Conservation (phyloP, 1,284 basidiomycete genomes). For the Retiboletus flavoniger region DNA sequence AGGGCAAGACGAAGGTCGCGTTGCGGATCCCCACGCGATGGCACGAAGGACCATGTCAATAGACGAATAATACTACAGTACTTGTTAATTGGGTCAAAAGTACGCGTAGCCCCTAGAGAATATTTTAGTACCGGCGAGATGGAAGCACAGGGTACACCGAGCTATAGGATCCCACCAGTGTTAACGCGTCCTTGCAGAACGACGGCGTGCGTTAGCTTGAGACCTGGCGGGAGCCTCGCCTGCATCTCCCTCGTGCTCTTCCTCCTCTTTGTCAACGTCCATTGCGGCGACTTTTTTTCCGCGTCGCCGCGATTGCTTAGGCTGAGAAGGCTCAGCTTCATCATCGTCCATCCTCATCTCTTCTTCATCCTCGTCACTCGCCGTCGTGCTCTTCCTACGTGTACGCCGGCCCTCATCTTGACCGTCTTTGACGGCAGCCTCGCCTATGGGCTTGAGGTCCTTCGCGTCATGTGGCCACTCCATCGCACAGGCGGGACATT, state of each 20-base stretch:
- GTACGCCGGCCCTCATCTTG: slow-evolving; percentile 51
- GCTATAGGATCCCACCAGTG: too few relatives aligned
- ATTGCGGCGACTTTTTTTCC: slow-evolving; percentile 35
- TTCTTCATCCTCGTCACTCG: slow-evolving; percentile 44
- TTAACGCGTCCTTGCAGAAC: slow-evolving; percentile 28
- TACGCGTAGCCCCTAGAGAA: slow-evolving; percentile 10
- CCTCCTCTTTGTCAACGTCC: slow-evolving; percentile 39
- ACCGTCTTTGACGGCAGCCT: slow-evolving; percentile 60
- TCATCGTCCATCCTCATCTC: slow-evolving; percentile 38
- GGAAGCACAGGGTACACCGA: background rate
- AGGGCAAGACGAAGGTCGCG: slow-evolving; percentile 45
- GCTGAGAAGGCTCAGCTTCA: slow-evolving; percentile 28
- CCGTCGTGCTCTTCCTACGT: slow-evolving; percentile 36
- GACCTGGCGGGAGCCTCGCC: slow-evolving; percentile 26
- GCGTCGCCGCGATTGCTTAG: slow-evolving; percentile 29
- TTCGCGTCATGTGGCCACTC: slow-evolving; percentile 56
- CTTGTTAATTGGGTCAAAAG: slow-evolving; percentile 16
- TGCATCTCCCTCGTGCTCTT: slow-evolving; percentile 35
- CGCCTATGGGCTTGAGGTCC: slow-evolving; percentile 56
- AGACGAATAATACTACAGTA: slow-evolving; percentile 29
- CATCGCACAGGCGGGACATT: slow-evolving; percentile 57
- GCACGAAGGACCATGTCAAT: slow-evolving; percentile 19
- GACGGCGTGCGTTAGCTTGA: slow-evolving; percentile 24
- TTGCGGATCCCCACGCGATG: slow-evolving; percentile 29
- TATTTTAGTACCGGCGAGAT: background rate